Evolutionary conservation across 805 yeast genomes (phyloP).

Genomic region (Hanseniaspora nectarophila): DNA sequence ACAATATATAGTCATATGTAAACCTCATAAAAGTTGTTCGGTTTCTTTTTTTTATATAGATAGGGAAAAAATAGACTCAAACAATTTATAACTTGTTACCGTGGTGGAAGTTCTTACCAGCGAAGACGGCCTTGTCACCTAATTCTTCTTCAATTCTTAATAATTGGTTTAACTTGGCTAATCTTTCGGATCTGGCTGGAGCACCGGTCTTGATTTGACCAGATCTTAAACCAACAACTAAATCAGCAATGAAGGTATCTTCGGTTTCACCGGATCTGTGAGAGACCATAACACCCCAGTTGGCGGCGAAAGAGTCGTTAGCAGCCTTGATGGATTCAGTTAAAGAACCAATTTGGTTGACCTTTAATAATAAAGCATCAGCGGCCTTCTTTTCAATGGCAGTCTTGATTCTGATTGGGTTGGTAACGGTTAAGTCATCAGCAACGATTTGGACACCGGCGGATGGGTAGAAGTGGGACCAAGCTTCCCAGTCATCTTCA

Average conservation of each 20-base stretch:
- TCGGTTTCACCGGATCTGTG: conserved; percentile 99
- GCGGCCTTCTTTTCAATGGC: conserved; percentile 97
- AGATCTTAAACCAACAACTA: conserved; percentile 92
- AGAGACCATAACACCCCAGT: conserved; percentile 99
- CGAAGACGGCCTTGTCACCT: conserved; percentile 93
- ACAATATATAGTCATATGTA: background rate
- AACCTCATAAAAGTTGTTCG: background rate
- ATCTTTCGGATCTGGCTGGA: conserved; percentile 99
- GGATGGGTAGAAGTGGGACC: conserved; percentile 75
- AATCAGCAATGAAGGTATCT: conserved; percentile 96
- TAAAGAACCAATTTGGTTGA: conserved; percentile 96
- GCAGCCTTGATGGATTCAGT: conserved; percentile 97
- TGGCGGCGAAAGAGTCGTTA: conserved; percentile 83
- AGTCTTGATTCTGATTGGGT: conserved; percentile 84
- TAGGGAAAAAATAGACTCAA: background rate
- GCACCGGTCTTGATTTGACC: conserved; percentile 99
- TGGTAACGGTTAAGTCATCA: conserved; percentile 97
- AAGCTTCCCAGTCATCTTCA: conserved; percentile 98
- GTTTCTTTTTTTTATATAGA: background rate
- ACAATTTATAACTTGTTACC: conserved; percentile 31
- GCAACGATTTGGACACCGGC: conserved; percentile 83
- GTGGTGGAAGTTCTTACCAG: conserved; percentile 80
- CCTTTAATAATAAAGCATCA: conserved; percentile 88
- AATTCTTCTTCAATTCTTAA: conserved; percentile 97
- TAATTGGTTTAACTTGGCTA: conserved; percentile 97